phyloP scores from a whole-genome alignment of 495 filamentous ascomycete species.

The Neurospora sp. region DNA sequence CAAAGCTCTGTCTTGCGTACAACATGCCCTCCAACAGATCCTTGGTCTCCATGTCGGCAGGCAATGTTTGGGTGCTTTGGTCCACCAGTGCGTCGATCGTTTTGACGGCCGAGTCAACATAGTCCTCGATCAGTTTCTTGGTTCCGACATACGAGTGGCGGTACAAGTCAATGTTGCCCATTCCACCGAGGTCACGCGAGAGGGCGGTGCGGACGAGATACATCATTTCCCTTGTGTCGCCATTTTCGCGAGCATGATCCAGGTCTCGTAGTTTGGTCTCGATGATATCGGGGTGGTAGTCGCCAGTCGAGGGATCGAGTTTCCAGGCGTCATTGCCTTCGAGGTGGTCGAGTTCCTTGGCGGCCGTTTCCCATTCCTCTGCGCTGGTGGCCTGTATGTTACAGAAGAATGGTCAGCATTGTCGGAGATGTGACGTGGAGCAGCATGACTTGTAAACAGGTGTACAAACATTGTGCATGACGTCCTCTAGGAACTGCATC shows the following conservation, averaged over 20 bases:
- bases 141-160: conserved; percentile 79
- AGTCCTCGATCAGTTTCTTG: conserved; percentile 75
- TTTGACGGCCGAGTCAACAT: conserved; percentile 66
- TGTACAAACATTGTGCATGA: conserved; percentile 48
- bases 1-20: conserved; percentile 75
- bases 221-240: conserved; percentile 64
- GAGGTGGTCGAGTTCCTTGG: conserved; percentile 67
- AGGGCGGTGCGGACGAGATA: conserved; percentile 72
- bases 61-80: conserved; percentile 40
- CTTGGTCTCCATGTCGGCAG: conserved; percentile 46
- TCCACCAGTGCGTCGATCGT: conserved; percentile 65
- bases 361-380: conserved; percentile 56
- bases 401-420: not conserved
- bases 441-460: not conserved
- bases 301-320: conserved; percentile 36
- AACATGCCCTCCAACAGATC: conserved; percentile 55
- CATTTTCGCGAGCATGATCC: conserved; percentile 61
- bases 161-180: conserved; percentile 77
- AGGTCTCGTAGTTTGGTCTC: conserved; percentile 59
- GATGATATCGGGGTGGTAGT: conserved; percentile 64
- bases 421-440: not conserved
- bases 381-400: conserved; percentile 46
- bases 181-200: conserved; percentile 72
- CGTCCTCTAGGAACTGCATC: conserved; percentile 51
- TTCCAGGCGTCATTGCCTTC: conserved; percentile 85